Evolutionary conservation across 2,329 filamentous ascomycete species (phyloP).

Genomic region (Cordyceps cateniannulata): DNA sequence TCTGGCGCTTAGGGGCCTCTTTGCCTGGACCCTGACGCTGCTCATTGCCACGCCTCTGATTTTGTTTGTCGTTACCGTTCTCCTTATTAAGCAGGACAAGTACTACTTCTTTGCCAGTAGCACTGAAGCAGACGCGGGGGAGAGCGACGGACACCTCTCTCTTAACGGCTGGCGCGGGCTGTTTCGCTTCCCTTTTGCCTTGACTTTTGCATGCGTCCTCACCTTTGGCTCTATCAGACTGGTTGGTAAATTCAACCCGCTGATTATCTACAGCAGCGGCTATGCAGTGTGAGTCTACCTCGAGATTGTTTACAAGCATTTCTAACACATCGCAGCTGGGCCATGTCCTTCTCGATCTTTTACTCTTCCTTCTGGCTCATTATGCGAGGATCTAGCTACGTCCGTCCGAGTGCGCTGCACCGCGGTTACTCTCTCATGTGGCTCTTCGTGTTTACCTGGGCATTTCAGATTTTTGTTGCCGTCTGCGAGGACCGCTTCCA

Average conservation of each 20-base stretch:
- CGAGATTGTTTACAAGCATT: neutral
- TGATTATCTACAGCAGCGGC: conserved; percentile 83
- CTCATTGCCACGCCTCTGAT: conserved; percentile 73
- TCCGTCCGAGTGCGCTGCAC: conserved; percentile 80
- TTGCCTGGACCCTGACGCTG: conserved; percentile 79
- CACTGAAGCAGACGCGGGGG: conserved; percentile 47
- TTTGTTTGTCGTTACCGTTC: conserved; percentile 60
- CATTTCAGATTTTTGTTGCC: conserved; percentile 62
- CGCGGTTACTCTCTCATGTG: conserved; percentile 76
- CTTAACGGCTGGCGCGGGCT: conserved; percentile 76
- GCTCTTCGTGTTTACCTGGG: conserved; percentile 73
- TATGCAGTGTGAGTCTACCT: conserved; percentile 59
- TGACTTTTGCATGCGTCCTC: conserved; percentile 60
- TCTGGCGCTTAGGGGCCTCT: conserved; percentile 74
- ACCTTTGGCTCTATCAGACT: conserved; percentile 69
- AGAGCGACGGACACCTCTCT: conserved; percentile 53
- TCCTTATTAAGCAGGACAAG: conserved; percentile 67
- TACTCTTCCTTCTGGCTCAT: conserved; percentile 78
- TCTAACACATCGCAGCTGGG: conserved; percentile 48
- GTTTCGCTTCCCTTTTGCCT: conserved; percentile 73
- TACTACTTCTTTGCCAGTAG: conserved; percentile 77
- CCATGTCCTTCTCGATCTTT: conserved; percentile 78
- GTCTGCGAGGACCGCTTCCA: conserved; percentile 70
- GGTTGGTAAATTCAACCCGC: conserved; percentile 75
- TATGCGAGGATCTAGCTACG: conserved; percentile 68